Conservation (phyloP, 1,284 basidiomycete genomes). For the Boletellus deceptivus region DNA sequence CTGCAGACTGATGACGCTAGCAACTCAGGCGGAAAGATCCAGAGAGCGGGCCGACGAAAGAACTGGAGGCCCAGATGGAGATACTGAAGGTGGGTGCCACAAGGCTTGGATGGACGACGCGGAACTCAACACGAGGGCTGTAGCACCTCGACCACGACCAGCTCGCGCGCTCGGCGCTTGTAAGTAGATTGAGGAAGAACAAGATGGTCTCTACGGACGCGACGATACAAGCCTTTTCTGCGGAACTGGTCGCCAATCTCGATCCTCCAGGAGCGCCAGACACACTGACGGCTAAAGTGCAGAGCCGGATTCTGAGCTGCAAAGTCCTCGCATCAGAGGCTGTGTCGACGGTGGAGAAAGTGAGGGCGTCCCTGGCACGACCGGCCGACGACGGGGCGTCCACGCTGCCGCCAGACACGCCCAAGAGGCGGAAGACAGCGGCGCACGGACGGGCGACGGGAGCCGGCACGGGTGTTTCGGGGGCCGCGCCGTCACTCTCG, state of each 20-base stretch:
- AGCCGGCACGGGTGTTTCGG: slow-evolving; percentile 5
- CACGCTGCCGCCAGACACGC: too few relatives aligned
- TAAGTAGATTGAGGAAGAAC: slow-evolving; percentile 75
- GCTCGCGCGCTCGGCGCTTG: slow-evolving; percentile 62
- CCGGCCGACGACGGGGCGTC: too few relatives aligned
- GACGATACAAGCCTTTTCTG: slow-evolving; percentile 45
- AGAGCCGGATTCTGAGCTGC: slow-evolving; percentile 74
- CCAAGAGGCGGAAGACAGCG: too few relatives aligned
- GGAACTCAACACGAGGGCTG: slow-evolving; percentile 3
- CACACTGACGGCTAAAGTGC: slow-evolving; percentile 58
- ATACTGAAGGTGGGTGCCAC: slow-evolving; percentile 57
- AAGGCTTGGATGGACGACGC: not conserved
- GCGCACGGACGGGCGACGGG: too few relatives aligned
- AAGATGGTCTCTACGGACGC: slow-evolving; percentile 49
- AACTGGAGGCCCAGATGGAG: slow-evolving; percentile 67
- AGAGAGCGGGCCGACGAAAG: slow-evolving; percentile 40
- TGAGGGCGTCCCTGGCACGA: slow-evolving; percentile 45
- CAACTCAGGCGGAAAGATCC: slow-evolving; percentile 42
- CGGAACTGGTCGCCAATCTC: slow-evolving; percentile 39
- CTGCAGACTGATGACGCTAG: slow-evolving; percentile 1
- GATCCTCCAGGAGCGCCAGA: slow-evolving; percentile 37
- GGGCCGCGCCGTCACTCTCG: slow-evolving; percentile 77
- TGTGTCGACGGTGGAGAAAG: slow-evolving; percentile 47
- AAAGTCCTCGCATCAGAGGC: slow-evolving; percentile 71
- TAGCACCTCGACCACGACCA: slow-evolving; percentile 62